Evolutionary conservation across 2,329 filamentous ascomycete genomes (phyloP).

Genomic region (Exophiala calicioides): DNA sequence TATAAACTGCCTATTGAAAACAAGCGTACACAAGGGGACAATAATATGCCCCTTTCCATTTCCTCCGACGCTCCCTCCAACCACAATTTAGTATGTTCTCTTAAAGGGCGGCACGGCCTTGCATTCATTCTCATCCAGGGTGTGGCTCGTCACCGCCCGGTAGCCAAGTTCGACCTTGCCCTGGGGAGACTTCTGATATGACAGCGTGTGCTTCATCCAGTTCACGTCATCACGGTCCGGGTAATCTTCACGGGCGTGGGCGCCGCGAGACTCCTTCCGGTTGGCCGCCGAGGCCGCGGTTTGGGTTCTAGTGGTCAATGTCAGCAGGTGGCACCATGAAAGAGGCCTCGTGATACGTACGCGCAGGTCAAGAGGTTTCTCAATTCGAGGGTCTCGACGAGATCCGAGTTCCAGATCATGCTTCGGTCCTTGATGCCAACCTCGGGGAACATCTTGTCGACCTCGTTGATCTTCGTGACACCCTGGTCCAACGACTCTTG

Average conservation of each 20-base stretch:
- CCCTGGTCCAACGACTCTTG: conserved; percentile 77
- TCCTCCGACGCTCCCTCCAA: background rate
- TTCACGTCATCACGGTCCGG: conserved; percentile 92
- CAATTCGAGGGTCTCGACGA: conserved; percentile 91
- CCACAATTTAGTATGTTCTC: conserved; percentile 51
- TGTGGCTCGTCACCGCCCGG: conserved; percentile 76
- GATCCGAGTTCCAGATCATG: conserved; percentile 97
- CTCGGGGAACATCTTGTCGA: conserved; percentile 71
- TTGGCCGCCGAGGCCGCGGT: conserved; percentile 87
- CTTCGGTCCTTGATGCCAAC: conserved; percentile 89
- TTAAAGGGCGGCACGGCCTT: conserved; percentile 96
- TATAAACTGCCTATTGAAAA: conserved; percentile 8
- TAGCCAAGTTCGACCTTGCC: conserved; percentile 84
- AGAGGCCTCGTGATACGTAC: conserved; percentile 56
- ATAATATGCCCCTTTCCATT: background rate
- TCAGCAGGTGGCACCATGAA: conserved; percentile 1
- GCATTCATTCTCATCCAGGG: conserved; percentile 94
- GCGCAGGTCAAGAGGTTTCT: conserved; percentile 96
- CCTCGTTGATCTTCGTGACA: conserved; percentile 75
- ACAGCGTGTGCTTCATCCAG: conserved; percentile 99
- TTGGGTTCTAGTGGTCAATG: conserved; percentile 53
- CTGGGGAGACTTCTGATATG: conserved; percentile 91
- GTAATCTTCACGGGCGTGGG: conserved; percentile 94
- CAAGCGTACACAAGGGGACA: conserved; percentile 1
- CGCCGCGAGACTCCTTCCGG: conserved; percentile 95